These are phyloP conservation scores for Termitomyces sp. DNA, from an alignment of 768 basidiomycete species.

Conservation along the genomic window DNA sequence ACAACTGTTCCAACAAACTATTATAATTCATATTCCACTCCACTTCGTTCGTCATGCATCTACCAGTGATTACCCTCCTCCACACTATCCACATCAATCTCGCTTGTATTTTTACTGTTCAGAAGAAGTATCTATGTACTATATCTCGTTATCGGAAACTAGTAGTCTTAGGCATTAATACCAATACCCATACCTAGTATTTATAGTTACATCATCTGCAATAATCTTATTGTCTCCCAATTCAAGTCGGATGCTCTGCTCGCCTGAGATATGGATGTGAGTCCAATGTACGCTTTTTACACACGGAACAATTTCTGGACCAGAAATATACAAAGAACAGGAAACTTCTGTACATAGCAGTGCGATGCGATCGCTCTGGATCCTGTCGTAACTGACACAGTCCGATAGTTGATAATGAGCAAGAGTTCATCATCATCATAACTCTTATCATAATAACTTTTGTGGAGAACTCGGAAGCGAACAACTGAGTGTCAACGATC, in stretches of 20 bases:
- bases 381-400: too few species aligned
- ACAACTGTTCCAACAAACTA: neutral
- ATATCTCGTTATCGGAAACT: neutral
- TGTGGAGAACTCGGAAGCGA: too few species aligned
- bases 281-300: neutral
- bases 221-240: too few species aligned
- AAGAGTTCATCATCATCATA: too few species aligned
- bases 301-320: neutral
- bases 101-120: constrained; percentile 3
- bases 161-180: neutral
- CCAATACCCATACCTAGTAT: neutral
- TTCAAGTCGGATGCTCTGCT: neutral
- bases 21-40: neutral
- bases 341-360: too few species aligned
- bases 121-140: neutral
- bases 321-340: neutral
- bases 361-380: too few species aligned
- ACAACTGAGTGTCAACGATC: too few species aligned
- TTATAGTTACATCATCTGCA: neutral
- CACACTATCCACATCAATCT: neutral
- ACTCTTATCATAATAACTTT: too few species aligned
- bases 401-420: too few species aligned
- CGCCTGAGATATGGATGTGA: too few species aligned
- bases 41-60: neutral
- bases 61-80: neutral